Evolutionary conservation across 2,329 filamentous ascomycete species (phyloP), one percentile per base, ranked within the genome.

Genomic region (Aspergillus sp.): DNA sequence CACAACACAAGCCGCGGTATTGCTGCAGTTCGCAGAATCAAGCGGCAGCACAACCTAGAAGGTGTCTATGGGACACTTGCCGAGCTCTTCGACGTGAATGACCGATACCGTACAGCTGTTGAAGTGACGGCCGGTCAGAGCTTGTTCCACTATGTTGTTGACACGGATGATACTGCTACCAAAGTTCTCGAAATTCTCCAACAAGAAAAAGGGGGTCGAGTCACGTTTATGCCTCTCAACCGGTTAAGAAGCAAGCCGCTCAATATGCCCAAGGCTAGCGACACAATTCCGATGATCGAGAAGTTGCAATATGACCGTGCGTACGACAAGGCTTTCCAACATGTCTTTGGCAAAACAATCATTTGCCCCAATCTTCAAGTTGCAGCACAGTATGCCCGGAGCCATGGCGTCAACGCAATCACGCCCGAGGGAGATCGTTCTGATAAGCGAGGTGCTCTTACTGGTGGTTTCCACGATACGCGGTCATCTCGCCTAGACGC

Each of bases 61-160:
- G 95, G 95, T 24, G 91, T 95, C 2, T 96, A 96, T 71, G 95
- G 96, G 49, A 96, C 93, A 0, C 76, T 99, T 38, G 93, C 93
- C 4, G 96, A 99, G 72, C 83, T 99, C n/a, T 86, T 98, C 66
- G 86, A 92, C 54, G 91, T 96, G 48, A 85, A 82, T 57, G 91
- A 96, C 53, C 84, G 86, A 53, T 98, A 96, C 75, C 87, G 92
- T 59, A 86, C 93, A 11, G 91, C 95, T 2, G 89, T 96, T 9
- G 95, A 99, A 75, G 91, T 96, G 66, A 95, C 93, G 51, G 95
- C 93, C 2, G 95, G 95, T 17, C 88, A 88, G 62, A 96, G 91
- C 71, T 81, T 99, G 8, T 99, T 99, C 76, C 91, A 99, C 74
- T 96, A 96, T 64, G 87, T 99, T 11, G 93, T 98, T 43, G 93